Percentiles rank a stretch among this genome's conserved stretches.
Evolutionary conservation across 2,329 filamentous ascomycete genomes (phyloP).

Genomic region (Claviceps cyperi): DNA sequence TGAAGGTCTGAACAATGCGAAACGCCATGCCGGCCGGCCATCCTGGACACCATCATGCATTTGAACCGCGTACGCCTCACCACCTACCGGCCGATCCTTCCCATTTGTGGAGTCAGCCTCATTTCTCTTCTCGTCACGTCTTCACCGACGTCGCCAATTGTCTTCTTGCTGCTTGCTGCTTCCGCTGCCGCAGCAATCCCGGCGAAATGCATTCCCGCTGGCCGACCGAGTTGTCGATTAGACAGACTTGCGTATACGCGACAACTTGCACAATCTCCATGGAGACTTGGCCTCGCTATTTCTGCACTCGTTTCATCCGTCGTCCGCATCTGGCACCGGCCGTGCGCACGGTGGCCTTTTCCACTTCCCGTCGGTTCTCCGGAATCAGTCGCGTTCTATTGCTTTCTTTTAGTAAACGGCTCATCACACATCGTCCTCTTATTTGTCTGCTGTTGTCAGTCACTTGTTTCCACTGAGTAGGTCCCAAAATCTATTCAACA

Average conservation of each 20-base stretch:
- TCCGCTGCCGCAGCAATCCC: not conserved
- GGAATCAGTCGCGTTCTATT: not conserved
- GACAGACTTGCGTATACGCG: too few species aligned
- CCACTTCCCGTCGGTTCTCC: not conserved
- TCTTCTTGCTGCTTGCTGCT: not conserved
- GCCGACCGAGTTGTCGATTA: too few species aligned
- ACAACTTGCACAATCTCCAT: too few species aligned
- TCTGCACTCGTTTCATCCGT: not conserved
- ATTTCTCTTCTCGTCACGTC: not conserved
- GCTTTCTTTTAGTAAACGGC: not conserved
- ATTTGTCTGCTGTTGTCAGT: slow-evolving; percentile 1
- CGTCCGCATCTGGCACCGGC: not conserved
- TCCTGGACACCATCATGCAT: slow-evolving; percentile 1
- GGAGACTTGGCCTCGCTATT: too few species aligned
- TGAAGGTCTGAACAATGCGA: slow-evolving; percentile 3
- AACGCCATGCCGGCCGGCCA: slow-evolving; percentile 3
- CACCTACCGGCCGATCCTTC: not conserved
- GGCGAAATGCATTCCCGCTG: not conserved
- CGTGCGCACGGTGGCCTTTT: not conserved
- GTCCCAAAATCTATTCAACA: slow-evolving; percentile 4
- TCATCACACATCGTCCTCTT: slow-evolving; percentile 1
- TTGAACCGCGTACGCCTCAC: slow-evolving; percentile 1
- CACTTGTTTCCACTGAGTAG: not conserved
- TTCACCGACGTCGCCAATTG: not conserved
- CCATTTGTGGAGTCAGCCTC: not conserved